Evolutionary conservation across 257 asterid genomes (phyloP).

Genomic region (Jacaranda copaia): DNA sequence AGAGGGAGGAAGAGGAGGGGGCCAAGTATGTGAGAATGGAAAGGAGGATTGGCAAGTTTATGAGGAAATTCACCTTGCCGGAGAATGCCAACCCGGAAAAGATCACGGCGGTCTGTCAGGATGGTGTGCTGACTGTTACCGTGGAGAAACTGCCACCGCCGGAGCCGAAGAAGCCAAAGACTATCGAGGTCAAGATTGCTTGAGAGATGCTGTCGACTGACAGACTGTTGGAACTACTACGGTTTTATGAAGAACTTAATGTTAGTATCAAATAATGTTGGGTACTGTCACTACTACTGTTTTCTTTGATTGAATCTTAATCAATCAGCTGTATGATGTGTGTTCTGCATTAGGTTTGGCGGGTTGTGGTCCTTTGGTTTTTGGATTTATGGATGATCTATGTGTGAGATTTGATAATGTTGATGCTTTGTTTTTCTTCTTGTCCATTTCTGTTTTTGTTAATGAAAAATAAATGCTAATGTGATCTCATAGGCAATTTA

Average conservation of each 20-base stretch:
- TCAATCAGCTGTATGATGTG: background rate
- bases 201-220: slow-evolving; percentile 25
- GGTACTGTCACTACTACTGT: background rate
- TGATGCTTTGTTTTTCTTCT: background rate
- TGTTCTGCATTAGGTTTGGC: background rate
- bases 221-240: background rate
- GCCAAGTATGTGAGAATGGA: slow-evolving; percentile 77
- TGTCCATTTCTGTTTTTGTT: background rate
- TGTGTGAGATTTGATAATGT: background rate
- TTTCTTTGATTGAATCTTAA: background rate
- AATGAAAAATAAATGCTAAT: background rate
- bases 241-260: background rate
- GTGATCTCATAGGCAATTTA: background rate
- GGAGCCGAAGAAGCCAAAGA: slow-evolving; percentile 81
- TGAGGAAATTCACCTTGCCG: slow-evolving; percentile 83
- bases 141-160: slow-evolving; percentile 88
- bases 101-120: slow-evolving; percentile 73
- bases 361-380: background rate
- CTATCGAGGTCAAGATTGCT: slow-evolving; percentile 70
- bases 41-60: slow-evolving; percentile 68
- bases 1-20: slow-evolving; percentile 64
- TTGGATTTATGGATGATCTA: background rate
- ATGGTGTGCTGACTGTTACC: slow-evolving; percentile 77
- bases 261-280: background rate
- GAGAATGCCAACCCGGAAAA: slow-evolving; percentile 72